Conservation (phyloP, 192 early-diverging fungal species). For the Backusella liffmaniae region DNA sequence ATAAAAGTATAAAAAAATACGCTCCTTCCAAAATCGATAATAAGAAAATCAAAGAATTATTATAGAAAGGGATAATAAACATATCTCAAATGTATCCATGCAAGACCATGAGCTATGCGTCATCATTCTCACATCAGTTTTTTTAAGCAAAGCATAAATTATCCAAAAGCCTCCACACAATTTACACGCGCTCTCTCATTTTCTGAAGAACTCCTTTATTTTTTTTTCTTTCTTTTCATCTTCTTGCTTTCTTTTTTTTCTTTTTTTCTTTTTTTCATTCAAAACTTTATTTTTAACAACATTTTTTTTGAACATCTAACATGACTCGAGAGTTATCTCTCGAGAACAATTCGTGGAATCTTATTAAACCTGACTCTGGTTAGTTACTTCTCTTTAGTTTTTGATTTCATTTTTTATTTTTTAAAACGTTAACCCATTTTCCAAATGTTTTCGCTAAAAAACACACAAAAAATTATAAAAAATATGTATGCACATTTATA, state of each 20-base stretch:
- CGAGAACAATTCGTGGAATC: constrained; percentile 43
- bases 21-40: neutral
- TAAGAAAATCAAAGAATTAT: neutral
- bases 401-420: neutral
- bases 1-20: neutral
- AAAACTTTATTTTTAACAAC: neutral
- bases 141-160: neutral
- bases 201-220: neutral
- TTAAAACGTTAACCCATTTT: neutral
- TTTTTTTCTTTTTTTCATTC: constrained; percentile 1
- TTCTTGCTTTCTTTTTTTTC: constrained; percentile 5
- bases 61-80: constrained; percentile 10
- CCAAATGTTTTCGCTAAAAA: neutral
- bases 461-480: constrained; percentile 5
- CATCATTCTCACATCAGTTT: constrained; percentile 2
- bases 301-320: neutral
- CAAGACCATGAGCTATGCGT: neutral
- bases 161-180: neutral
- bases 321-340: constrained; percentile 16
- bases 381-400: neutral
- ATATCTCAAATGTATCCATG: constrained; percentile 19
- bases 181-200: neutral
- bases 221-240: neutral
- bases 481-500: neutral
- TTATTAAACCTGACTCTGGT: constrained; percentile 67